phyloP scores from a whole-genome alignment of 106 monocot species.

The Allium sativum region DNA sequence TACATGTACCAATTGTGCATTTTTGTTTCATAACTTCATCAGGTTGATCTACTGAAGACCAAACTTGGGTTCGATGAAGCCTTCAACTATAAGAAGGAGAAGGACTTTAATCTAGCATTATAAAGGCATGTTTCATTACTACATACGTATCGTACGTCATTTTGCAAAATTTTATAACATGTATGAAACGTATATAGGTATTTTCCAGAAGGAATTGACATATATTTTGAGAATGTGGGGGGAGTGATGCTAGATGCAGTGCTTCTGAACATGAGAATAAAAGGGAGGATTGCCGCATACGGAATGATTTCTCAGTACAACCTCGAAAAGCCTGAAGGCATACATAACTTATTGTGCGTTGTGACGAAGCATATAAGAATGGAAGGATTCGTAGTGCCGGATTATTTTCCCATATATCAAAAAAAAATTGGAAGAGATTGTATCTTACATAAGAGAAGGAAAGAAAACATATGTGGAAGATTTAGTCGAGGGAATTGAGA shows the following conservation, averaged over 20 bases:
- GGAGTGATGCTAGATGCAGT: conserved; percentile 46
- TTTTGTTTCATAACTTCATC: neutral
- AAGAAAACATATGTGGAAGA: conserved; percentile 39
- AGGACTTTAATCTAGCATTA: conserved; percentile 18
- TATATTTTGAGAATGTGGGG: conserved; percentile 48
- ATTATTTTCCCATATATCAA: conserved; percentile 12
- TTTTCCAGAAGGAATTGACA: conserved; percentile 52
- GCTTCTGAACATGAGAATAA: conserved; percentile 36
- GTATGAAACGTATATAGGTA: conserved; percentile 7
- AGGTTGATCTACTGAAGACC: conserved; percentile 38
- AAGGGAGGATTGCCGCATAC: conserved; percentile 27
- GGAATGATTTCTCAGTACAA: conserved; percentile 56
- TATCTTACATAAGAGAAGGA: conserved; percentile 24
- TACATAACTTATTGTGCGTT: conserved; percentile 16
- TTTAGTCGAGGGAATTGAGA: conserved; percentile 31
- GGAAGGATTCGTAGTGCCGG: conserved; percentile 22
- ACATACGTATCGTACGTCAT: neutral
- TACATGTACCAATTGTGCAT: neutral
- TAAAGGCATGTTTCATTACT: conserved; percentile 14
- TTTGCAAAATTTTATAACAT: conserved; percentile 10
- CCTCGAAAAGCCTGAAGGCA: conserved; percentile 23
- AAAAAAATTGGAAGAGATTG: conserved; percentile 17
- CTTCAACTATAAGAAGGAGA: conserved; percentile 49
- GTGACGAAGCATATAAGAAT: conserved; percentile 21
- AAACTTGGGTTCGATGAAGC: conserved; percentile 54